These are phyloP conservation scores for Haematococcus sp. DNA, from an alignment of 139 green algal genomes.

Conservation along the genomic window DNA sequence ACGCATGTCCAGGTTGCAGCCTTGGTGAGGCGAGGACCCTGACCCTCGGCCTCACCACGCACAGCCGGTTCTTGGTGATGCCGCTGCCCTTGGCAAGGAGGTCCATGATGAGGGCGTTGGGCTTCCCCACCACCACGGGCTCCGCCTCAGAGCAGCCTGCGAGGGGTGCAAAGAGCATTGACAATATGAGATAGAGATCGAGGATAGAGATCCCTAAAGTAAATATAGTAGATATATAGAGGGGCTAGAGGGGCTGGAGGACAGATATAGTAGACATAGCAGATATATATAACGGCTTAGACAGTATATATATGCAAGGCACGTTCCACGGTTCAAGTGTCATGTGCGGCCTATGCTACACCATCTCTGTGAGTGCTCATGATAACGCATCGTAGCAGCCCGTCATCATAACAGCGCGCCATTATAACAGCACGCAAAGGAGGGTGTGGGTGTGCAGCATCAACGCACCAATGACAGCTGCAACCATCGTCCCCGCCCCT, in stretches of 20 bases:
- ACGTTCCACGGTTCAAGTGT: background rate
- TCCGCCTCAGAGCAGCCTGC: slow-evolving; percentile 1
- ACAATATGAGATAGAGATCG: background rate
- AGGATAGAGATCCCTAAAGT: no score
- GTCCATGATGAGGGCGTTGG: slow-evolving; percentile 4
- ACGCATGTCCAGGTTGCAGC: background rate
- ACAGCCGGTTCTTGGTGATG: background rate
- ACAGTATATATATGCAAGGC: background rate
- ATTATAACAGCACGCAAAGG: no score
- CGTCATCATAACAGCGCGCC: no score
- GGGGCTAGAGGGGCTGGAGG: no score
- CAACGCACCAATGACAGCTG: slow-evolving; percentile 67
- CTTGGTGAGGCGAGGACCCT: background rate
- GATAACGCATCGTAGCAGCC: no score
- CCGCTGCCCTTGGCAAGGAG: background rate
- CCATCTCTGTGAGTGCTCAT: no score
- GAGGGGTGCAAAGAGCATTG: background rate
- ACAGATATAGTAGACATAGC: background rate
- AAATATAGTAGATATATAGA: no score
- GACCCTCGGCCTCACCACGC: background rate
- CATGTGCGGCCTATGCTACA: background rate
- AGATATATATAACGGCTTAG: background rate
- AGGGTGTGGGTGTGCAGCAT: background rate
- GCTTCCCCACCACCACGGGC: slow-evolving; percentile 4
- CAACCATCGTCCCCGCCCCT: slow-evolving; percentile 90